Evolutionary conservation across 371 early-diverging fungal species (phyloP).

Genomic region (Syncephalastrum monosporum): DNA sequence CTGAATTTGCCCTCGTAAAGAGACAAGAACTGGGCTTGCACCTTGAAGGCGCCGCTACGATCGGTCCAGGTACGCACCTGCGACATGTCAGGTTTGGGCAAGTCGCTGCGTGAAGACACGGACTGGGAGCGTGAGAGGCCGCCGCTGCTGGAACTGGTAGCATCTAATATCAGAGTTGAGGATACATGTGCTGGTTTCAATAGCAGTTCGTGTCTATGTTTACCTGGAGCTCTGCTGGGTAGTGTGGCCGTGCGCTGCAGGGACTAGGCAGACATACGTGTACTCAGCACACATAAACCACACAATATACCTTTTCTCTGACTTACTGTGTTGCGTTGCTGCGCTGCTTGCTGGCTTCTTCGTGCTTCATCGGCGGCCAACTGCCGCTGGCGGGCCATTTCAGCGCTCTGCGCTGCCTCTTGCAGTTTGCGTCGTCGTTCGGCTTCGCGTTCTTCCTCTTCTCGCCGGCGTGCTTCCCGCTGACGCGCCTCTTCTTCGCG

Average conservation of each 20-base stretch:
- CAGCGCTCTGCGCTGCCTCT: slow-evolving; percentile 27
- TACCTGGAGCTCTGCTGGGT: slow-evolving; percentile 10
- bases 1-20: slow-evolving; percentile 81
- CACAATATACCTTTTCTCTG: neutral
- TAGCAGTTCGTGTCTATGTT: neutral
- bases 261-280: neutral
- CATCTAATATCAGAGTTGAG: neutral
- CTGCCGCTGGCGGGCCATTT: slow-evolving; percentile 21
- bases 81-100: slow-evolving; percentile 44
- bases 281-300: neutral
- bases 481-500: slow-evolving; percentile 5
- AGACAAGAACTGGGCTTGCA: slow-evolving; percentile 84
- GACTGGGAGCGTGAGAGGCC: slow-evolving; percentile 11
- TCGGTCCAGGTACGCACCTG: slow-evolving; percentile 90
- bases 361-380: slow-evolving; percentile 17
- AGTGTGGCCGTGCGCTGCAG: slow-evolving; percentile 9
- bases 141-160: slow-evolving; percentile 1
- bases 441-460: slow-evolving; percentile 20
- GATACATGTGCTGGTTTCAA: neutral
- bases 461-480: slow-evolving; percentile 15
- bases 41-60: slow-evolving; percentile 85
- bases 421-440: slow-evolving; percentile 14
- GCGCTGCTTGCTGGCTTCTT: slow-evolving; percentile 8
- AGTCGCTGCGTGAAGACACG: slow-evolving; percentile 11
- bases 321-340: slow-evolving; percentile 4